Conservation (phyloP, 495 filamentous ascomycete species). For the Neurospora terricola region DNA sequence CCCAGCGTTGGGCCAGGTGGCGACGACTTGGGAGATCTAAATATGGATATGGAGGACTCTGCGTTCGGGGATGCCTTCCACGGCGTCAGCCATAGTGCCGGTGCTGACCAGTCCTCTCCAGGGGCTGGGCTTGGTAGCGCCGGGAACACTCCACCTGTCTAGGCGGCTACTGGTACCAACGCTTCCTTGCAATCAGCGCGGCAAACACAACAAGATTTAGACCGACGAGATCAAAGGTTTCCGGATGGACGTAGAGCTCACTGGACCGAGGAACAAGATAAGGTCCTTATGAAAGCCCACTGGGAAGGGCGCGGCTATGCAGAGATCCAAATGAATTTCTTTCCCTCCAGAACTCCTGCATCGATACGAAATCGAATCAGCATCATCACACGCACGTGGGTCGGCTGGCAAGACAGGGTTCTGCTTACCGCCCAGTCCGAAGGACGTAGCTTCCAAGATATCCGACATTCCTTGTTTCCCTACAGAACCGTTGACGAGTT, state of each 20-base stretch:
- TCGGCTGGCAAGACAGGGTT: background rate
- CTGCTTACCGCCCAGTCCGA: background rate
- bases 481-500: background rate
- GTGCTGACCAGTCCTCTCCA: background rate
- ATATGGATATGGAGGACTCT: slow-evolving; percentile 42
- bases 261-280: background rate
- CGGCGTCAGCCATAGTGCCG: slow-evolving; percentile 25
- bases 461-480: background rate
- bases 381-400: background rate
- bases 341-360: background rate
- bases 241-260: no score
- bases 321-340: background rate
- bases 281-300: background rate
- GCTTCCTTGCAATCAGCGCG: background rate
- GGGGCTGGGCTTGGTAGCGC: background rate
- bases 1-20: slow-evolving; percentile 22
- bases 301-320: background rate
- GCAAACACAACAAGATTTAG: background rate
- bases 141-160: background rate
- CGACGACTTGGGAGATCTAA: slow-evolving; percentile 30
- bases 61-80: slow-evolving; percentile 50
- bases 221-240: background rate
- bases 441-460: background rate
- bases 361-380: background rate
- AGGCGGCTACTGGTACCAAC: background rate